Evolutionary conservation across 768 basidiomycete genomes (phyloP), one percentile per base, ranked within the genome.

Genomic region (Hygrocybe coccinea): DNA sequence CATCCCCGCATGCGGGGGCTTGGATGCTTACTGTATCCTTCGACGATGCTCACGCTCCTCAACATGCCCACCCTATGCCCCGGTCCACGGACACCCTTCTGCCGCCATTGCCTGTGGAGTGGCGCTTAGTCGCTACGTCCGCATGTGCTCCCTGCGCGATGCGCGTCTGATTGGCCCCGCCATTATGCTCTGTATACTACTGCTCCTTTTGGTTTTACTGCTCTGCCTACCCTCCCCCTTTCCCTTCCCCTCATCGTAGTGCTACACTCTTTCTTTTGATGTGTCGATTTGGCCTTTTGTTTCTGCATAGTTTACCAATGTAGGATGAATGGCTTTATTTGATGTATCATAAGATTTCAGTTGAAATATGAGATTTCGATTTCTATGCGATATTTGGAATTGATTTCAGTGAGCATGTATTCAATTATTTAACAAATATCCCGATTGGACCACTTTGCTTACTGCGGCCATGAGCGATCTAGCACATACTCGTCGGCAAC

Each of bases 401-500:
- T 9, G 36, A 9, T 37, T 9, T 37, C 36, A 9, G 36, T 37
- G 36, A 9, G 36, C 36, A 37, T 37, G 36, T 37, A 37, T 58
- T 37, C 3, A 37, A 50, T 46, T 60, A 59, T 58, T 22, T 22
- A 22, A 7, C 44, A 11, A 21, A 22, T 22, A 45, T 48, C 10
- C 10, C 10, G 25, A 21, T 51, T 62, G 48, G 56, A 60, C 60
- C 43, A 25, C 19, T n/a, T 12, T 19, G 9, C 19, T 21, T 33
- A 14, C 21, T 11, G 46, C 49, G 11, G 69, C 56, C 35, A 83
- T 83, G 80, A 79, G 70, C 63, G 80, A 84, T 60, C 62, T 69
- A 35, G 69, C 74, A 49, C 71, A 79, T 25, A 64, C 83, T 48
- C 77, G 77, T 50, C 79, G 81, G 52, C 87, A 90, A 62, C 79